Evolutionary conservation across 2,329 filamentous ascomycete genomes (phyloP).

Genomic region (Lachnellula arida): DNA sequence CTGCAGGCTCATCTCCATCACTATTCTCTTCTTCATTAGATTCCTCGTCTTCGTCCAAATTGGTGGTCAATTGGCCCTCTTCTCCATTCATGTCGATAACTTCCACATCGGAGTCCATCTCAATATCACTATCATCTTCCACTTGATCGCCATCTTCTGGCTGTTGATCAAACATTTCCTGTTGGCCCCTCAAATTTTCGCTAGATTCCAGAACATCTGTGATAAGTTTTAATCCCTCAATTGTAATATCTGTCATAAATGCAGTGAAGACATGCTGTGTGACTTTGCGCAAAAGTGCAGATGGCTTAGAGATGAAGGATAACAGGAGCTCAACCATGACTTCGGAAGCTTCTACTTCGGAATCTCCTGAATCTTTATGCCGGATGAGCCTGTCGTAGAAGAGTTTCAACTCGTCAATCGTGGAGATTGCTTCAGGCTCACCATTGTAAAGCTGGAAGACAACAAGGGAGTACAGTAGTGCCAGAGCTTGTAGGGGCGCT

Average conservation of each 20-base stretch:
- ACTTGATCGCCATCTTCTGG: slow-evolving; percentile 52
- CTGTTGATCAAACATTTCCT: slow-evolving; percentile 75
- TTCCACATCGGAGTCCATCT: slow-evolving; percentile 44
- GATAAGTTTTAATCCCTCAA: slow-evolving; percentile 62
- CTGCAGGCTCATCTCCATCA: slow-evolving; percentile 35
- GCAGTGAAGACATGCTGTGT: slow-evolving; percentile 83
- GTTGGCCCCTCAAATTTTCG: slow-evolving; percentile 78
- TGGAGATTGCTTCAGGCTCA: slow-evolving; percentile 77
- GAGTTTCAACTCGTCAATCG: slow-evolving; percentile 75
- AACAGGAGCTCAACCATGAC: slow-evolving; percentile 82
- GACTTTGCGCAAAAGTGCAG: slow-evolving; percentile 77
- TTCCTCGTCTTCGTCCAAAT: slow-evolving; percentile 36
- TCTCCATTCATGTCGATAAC: slow-evolving; percentile 44
- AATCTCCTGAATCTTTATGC: slow-evolving; percentile 47
- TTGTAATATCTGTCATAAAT: slow-evolving; percentile 71
- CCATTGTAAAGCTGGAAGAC: slow-evolving; percentile 88
- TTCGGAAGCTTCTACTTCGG: slow-evolving; percentile 56
- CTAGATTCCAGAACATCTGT: slow-evolving; percentile 68
- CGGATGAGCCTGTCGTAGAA: slow-evolving; percentile 62
- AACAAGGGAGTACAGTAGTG: slow-evolving; percentile 76
- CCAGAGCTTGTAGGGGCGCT: slow-evolving; percentile 55
- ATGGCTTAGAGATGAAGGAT: slow-evolving; percentile 83
- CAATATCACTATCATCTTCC: slow-evolving; percentile 38
- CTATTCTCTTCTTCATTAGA: slow-evolving; percentile 35
- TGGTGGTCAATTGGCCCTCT: slow-evolving; percentile 35